A percentile compares a stretch with the other conserved stretches of the same genome.
Conservation (phyloP, 225 moss, liverwort and hornwort species). For the Pseudoscleropodium purum region DNA sequence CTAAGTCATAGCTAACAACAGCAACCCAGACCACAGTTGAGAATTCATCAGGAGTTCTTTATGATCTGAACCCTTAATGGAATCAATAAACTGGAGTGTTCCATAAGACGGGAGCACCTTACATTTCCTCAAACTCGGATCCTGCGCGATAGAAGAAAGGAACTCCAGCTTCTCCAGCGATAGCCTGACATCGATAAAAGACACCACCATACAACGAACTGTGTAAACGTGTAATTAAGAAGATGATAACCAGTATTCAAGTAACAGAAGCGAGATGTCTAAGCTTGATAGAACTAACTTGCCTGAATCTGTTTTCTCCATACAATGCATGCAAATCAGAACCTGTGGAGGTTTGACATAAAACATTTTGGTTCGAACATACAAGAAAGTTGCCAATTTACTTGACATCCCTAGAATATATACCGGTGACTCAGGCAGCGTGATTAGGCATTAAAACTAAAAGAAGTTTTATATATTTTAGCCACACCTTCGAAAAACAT, state of each 20-base stretch:
- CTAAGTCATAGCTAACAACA: not conserved
- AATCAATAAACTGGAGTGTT: constrained; percentile 24
- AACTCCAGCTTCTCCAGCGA: constrained; percentile 99
- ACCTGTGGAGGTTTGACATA: constrained; percentile 26
- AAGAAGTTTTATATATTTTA: not conserved
- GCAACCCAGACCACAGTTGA: not conserved
- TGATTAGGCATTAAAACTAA: not conserved
- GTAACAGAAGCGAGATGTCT: constrained; percentile 1
- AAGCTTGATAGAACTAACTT: constrained; percentile 22
- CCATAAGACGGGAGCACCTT: constrained; percentile 48
- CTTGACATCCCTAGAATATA: not conserved
- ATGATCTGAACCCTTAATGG: not conserved
- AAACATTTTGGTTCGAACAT: constrained; percentile 23
- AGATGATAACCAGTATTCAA: not conserved
- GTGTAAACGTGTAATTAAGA: not conserved
- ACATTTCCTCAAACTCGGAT: constrained; percentile 99
- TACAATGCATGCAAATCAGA: constrained; percentile 23
- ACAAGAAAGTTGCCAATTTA: not conserved
- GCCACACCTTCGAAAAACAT: not conserved
- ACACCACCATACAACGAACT: not conserved
- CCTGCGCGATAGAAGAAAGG: constrained; percentile 99
- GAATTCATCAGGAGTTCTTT: not conserved
- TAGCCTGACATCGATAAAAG: constrained; percentile 46
- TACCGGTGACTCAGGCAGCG: not conserved
- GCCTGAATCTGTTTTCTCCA: constrained; percentile 22